Base-by-base conservation (phyloP, 805 yeast species). In the Cyberlindnera subsufficiens region DNA sequence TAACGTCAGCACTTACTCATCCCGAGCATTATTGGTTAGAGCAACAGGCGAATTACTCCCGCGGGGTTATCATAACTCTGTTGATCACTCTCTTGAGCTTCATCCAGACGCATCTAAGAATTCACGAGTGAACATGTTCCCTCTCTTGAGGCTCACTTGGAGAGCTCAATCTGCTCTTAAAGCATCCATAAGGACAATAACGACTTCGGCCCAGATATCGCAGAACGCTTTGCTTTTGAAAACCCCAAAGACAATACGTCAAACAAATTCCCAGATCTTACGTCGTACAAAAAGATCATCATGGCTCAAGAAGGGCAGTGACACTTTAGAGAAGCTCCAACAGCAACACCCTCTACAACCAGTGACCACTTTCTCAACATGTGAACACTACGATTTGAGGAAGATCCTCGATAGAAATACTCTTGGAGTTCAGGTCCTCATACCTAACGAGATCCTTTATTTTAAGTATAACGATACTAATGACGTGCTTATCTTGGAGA, bases 301-400 rank as follows among this genome's bases (percentile, higher is more conserved):
- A 20, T 37, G 45, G 48, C 9, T 16, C 10, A 37, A 30, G 15
- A 42, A 32, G 30, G 40, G 35, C 15, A 29, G 29, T 6, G 45
- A 40, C 16, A 5, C 34, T 1, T 30, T 50, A 13, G 44, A 44
- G 14, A 25, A 15, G 1, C 31, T 49, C 2, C 42, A 45, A 27
- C 31, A 31, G 13, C 29, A 42, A n/a, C 39, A 34, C 16, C 35
- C 46, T n/a, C 29, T 51, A 1, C 35, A 49, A 15, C 75, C 83
- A 1, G 86, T 86, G 42, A 80, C 86, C 0, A 75, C 90, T 1
- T 73, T 82, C 4, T 83, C 95, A 1, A 71, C 80, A 0, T 82
- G 89, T 47, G 96, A 89, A 52, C 57, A 68, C 6, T 86, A 86
- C 49, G 80, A 86, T 55, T 66, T 89, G 36, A 61, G 64, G 0